These are phyloP conservation scores for Coleophoma eucalyptorum DNA, from an alignment of 2,329 filamentous ascomycete species.

Conservation along the genomic window DNA sequence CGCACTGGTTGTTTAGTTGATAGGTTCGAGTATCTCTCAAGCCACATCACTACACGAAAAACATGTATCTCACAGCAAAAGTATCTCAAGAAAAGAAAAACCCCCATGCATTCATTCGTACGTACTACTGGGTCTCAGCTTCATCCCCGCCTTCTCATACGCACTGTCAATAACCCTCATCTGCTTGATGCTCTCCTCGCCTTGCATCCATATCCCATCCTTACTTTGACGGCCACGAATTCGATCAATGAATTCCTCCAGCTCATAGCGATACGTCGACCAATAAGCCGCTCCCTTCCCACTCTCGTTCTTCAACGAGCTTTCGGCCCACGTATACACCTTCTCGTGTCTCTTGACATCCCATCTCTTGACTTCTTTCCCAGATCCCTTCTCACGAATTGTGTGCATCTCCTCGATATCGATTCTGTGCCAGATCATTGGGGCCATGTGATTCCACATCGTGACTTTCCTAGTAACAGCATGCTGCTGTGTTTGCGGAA, in stretches of 20 bases:
- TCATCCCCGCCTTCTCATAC: conserved; percentile 36
- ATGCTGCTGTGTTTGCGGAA: conserved; percentile 27
- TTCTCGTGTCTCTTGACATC: conserved; percentile 12
- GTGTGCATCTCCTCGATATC: conserved; percentile 13
- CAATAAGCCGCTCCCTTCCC: conserved; percentile 31
- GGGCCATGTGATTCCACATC: conserved; percentile 13
- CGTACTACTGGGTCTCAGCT: conserved; percentile 16
- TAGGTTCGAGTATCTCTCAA: too few relatives aligned
- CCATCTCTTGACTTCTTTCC: conserved; percentile 13
- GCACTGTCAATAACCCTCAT: conserved; percentile 44
- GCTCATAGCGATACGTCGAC: conserved; percentile 40
- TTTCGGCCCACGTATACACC: conserved; percentile 14
- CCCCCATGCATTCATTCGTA: not conserved
- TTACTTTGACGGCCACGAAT: conserved; percentile 34
- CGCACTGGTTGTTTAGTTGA: too few relatives aligned
- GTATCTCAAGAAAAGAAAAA: too few relatives aligned
- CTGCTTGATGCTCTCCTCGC: conserved; percentile 38
- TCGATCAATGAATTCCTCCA: conserved; percentile 45
- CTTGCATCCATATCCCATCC: conserved; percentile 32
- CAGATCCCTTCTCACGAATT: conserved; percentile 4
- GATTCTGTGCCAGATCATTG: conserved; percentile 17
- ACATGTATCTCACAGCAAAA: too few relatives aligned
- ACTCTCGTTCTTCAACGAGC: not conserved
- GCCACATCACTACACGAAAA: too few relatives aligned
- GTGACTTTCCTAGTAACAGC: conserved; percentile 12